A percentile compares a stretch with the other conserved stretches of the same genome.
Conservation (phyloP, 352 stramenopile genomes). For the Phytophthora foliorum region DNA sequence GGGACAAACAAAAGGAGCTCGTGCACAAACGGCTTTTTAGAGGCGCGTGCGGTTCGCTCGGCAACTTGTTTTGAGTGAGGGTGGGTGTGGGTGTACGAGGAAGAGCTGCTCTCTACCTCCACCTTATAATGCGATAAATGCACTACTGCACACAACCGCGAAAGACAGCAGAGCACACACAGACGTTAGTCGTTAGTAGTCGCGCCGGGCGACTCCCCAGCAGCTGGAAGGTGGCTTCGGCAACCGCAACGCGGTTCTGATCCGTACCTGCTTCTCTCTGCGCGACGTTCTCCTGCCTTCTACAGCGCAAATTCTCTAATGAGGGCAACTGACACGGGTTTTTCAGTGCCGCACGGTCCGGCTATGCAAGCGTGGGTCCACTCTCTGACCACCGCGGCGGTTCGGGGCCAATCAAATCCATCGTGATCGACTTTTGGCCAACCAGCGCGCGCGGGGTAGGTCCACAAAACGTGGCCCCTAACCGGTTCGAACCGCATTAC, state of each 20-base stretch:
- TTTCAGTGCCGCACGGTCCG: constrained; percentile 22
- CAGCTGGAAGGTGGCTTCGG: too few relatives aligned
- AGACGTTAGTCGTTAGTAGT: constrained; percentile 27
- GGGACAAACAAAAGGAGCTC: constrained; percentile 45
- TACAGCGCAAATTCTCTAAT: constrained; percentile 53
- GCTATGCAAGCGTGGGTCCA: constrained; percentile 13
- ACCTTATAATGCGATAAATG: constrained; percentile 32
- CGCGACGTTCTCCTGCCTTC: constrained; percentile 13
- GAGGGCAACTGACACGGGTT: constrained; percentile 24
- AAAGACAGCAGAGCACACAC: constrained; percentile 1
- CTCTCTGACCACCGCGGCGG: constrained; percentile 22
- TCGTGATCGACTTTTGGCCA: background rate
- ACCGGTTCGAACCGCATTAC: constrained; percentile 31
- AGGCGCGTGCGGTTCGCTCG: constrained; percentile 34
- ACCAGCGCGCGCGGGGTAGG: background rate
- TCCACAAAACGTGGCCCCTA: constrained; percentile 11
- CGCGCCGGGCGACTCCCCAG: background rate
- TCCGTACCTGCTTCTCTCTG: constrained; percentile 23
- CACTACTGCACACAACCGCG: constrained; percentile 31
- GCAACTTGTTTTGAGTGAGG: constrained; percentile 46
- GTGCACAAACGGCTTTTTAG: constrained; percentile 39
- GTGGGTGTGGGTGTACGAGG: constrained; percentile 17
- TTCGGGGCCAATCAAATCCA: constrained; percentile 5
- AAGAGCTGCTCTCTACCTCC: constrained; percentile 17
- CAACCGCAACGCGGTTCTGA: constrained; percentile 11